A percentile compares a stretch with the other conserved stretches of the same genome.
These are phyloP conservation scores for Candida easanensis DNA, from an alignment of 805 yeast species.

Conservation along the genomic window DNA sequence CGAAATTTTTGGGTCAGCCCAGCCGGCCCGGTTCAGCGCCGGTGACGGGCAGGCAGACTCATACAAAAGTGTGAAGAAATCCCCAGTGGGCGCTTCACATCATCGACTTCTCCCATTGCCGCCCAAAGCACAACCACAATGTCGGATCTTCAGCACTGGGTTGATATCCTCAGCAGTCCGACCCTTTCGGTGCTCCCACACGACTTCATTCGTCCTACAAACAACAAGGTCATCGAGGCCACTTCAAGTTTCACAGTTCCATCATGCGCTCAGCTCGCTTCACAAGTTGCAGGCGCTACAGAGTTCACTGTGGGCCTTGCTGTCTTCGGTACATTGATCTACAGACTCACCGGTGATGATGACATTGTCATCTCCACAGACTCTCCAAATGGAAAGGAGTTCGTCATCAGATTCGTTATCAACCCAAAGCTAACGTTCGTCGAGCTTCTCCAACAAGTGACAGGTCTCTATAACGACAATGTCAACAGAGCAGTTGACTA, in stretches of 20 bases:
- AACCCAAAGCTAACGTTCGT: constrained; percentile 52
- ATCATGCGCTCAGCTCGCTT: constrained; percentile 24
- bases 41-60: neutral
- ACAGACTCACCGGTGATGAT: constrained; percentile 89
- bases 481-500: constrained; percentile 40
- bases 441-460: constrained; percentile 47
- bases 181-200: constrained; percentile 86
- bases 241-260: constrained; percentile 38
- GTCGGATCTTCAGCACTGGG: constrained; percentile 53
- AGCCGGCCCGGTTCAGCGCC: neutral
- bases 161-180: constrained; percentile 64
- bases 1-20: too few relatives aligned
- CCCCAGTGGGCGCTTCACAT: neutral
- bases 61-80: constrained; percentile 1
- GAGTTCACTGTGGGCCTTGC: constrained; percentile 57
- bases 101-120: neutral
- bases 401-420: constrained; percentile 61
- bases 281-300: constrained; percentile 24
- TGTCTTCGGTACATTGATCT: constrained; percentile 65
- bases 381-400: constrained; percentile 38
- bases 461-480: constrained; percentile 36
- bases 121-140: constrained; percentile 1
- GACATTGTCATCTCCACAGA: constrained; percentile 86
- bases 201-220: constrained; percentile 77
- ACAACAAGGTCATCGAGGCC: constrained; percentile 66